Base-by-base conservation (phyloP, 2,329 filamentous ascomycete species). In the Trichoderma sp. region DNA sequence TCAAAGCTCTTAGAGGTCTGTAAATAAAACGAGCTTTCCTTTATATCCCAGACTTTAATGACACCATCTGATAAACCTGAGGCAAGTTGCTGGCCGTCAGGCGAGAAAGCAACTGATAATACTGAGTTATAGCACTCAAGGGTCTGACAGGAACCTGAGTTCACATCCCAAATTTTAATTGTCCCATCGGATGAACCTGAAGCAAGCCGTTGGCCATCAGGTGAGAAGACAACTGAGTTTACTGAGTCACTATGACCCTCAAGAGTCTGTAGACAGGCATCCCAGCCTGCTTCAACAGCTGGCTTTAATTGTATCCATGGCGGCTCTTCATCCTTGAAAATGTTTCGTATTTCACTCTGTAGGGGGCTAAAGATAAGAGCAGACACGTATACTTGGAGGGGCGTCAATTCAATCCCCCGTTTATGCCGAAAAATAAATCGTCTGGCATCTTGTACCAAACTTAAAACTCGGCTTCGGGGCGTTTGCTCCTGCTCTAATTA, bases 111-210 rank as follows among this genome's bases (percentile, higher is more conserved):
- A 27, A 59, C 7, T 24, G 24, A 59, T 11, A 16, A 14, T 24
- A 59, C 53, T 24, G 12, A 9, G 14, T 9, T 29, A 50, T 75
- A 50, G 31, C 74, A 75, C 68, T 77, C 65, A 9, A 77, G 74
- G 27, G 68, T 76, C 72, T 71, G 29, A 24, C 45, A 38, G 0
- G 33, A 14, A 14, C n/a, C 53, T 64, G 33, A 31, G n/a, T 27
- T 63, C 35, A 24, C 24, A 71, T 71, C 33, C 73, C 73, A 75
- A 5, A 75, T 29, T 14, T 35, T 59, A n/a, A 76, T 16, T 27
- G 60, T 68, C 3, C 31, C 16, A 56, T 53, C 45, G 1, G 3
- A 4, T 53, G 63, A 66, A 21, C 41, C 50, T 27, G 69, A 68
- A n/a, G 64, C 64, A 21, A 76, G 29, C 8, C 12, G 21, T 14